Base-by-base conservation (phyloP, 768 basidiomycete species). In the Pleurotus tuber-regium region DNA sequence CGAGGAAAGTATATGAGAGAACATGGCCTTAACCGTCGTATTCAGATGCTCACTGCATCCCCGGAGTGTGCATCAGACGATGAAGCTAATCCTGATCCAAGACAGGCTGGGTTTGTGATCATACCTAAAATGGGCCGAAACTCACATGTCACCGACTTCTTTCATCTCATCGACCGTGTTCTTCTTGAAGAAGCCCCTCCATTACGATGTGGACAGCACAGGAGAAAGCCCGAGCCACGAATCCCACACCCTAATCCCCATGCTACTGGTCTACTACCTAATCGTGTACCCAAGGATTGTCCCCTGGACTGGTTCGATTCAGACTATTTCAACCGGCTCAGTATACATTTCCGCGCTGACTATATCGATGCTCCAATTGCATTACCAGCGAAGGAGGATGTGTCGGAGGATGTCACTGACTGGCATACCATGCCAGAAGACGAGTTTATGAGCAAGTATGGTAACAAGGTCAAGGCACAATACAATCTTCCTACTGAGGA, bases 281-380 rank as follows among this genome's bases (percentile, higher is more conserved):
- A 7, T 11, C 43, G 26, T 11, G 11, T 46, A 16, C 43, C 43
- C 14, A 10, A 11, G 10, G 18, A 28, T 7, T 46, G 43, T 46
- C n/a, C 43, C 11, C 43, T 46, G 12, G 43, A 46, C 29, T 46
- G 43, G 43, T 46, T 46, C 26, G 26, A 46, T 14, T 28, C 43
- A 11, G 29, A 31, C 16, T 28, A 14, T n/a, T 46, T 46, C 24
- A 46, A 46, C 21, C 14, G 11, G 12, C 29, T 29, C 18, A 26
- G 26, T 31, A 19, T 46, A 16, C 14, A 6, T 28, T 16, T 46
- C 29, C 26, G 43, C 2, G 43, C 43, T 31, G 10, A 31, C 7
- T 46, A 14, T 28, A 46, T 31, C 24, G 11, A 46, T 18, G 43
- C 43, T 16, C 25, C 25, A 9, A 46, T 46, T 30, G 43, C 43